Base-by-base conservation (phyloP, 2,329 filamentous ascomycete genomes). In the Paramyrothecium sp. region DNA sequence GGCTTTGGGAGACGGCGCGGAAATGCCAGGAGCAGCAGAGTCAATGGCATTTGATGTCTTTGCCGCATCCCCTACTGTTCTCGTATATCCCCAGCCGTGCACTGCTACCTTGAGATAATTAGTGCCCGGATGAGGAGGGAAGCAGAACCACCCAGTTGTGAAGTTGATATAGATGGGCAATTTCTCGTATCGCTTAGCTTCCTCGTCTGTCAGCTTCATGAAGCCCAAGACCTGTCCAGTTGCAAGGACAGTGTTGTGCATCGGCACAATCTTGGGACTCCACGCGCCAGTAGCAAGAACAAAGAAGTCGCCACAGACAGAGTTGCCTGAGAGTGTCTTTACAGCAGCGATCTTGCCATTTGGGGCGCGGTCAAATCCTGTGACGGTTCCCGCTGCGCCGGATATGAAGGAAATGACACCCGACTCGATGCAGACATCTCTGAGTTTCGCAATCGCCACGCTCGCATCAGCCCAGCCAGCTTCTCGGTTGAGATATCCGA, bases 121-220 rank as follows among this genome's bases (percentile, higher is more conserved):
- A 1, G 61, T 55, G 3, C 63, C 62, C 1, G 56, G 41, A 1
- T 65, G 63, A 1, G 62, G 63, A 10, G 63, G 63, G 5, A 65
- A 65, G 51, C 63, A 63, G 55, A 65, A 65, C 62, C 62, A 65
- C 1, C 63, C 63, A 0, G 62, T 63, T 1, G 61, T 30, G 12
- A 60, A 65, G 48, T 65, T 63, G 13, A 60, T 54, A 12, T 62
- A 65, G 13, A 65, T 65, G 0, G 63, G 63, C 1, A 65, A 53
- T 1, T 61, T 7, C 19, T 56, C 58, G 34, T 62, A 61, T 54
- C 55, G 60, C 19, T 34, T 26, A 54, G 59, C 56, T 38, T 65
- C 63, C 0, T 54, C 46, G 1, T 65, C 61, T 1, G 61, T 57
- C 1, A 65, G n/a, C 12, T 49, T 54, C 11, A 63, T 58, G 11